Conservation (phyloP, 495 filamentous ascomycete genomes). For the Xylaria castorea region DNA sequence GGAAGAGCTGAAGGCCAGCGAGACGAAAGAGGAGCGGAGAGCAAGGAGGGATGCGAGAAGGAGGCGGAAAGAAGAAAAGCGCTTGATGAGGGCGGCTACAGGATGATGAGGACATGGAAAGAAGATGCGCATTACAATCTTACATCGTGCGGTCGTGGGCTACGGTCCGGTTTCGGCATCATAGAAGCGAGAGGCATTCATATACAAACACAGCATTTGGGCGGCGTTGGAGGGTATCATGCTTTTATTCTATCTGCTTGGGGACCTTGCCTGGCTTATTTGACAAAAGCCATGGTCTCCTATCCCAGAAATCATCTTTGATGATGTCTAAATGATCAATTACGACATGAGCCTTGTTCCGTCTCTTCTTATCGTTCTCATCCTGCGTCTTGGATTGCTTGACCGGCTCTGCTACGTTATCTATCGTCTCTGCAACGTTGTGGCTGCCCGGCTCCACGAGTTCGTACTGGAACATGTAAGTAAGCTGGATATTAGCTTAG, state of each 20-base stretch:
- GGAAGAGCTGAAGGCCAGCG: slow-evolving; percentile 32
- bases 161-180: neutral
- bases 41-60: slow-evolving; percentile 46
- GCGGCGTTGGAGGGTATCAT: slow-evolving; percentile 33
- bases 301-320: slow-evolving; percentile 90
- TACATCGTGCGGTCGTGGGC: neutral
- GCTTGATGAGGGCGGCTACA: slow-evolving; percentile 32
- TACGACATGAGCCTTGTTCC: slow-evolving; percentile 76
- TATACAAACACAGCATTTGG: slow-evolving; percentile 22
- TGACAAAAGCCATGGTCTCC: slow-evolving; percentile 83
- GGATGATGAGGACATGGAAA: neutral
- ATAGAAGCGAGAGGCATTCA: slow-evolving; percentile 11
- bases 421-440: slow-evolving; percentile 43
- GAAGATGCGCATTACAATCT: slow-evolving; percentile 3
- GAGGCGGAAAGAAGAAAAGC: slow-evolving; percentile 51
- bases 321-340: slow-evolving; percentile 92
- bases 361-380: slow-evolving; percentile 78
- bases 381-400: slow-evolving; percentile 73
- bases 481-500: neutral
- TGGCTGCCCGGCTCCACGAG: slow-evolving; percentile 58
- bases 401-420: slow-evolving; percentile 47
- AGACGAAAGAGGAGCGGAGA: slow-evolving; percentile 48
- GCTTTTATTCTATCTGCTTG: slow-evolving; percentile 51
- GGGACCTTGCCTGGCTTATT: slow-evolving; percentile 74
- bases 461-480: slow-evolving; percentile 53